A percentile compares a stretch with the other conserved stretches of the same genome.
Conservation (phyloP, 2,329 filamentous ascomycete genomes). For the Epichloe typhina region DNA sequence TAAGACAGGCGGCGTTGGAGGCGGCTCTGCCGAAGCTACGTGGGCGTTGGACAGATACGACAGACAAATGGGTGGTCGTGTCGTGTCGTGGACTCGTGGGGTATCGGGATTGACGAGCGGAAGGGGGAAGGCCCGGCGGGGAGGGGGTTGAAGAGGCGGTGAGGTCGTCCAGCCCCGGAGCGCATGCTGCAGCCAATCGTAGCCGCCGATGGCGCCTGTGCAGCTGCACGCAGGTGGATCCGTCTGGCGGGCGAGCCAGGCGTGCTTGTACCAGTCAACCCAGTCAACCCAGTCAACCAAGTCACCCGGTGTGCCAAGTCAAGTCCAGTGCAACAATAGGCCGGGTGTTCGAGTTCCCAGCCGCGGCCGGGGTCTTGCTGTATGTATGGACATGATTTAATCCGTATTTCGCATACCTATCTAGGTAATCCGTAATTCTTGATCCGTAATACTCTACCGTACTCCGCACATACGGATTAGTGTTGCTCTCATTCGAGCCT, state of each 20-base stretch:
- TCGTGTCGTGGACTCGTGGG: neutral
- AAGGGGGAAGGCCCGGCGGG: constrained; percentile 7
- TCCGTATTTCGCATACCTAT: too few relatives aligned
- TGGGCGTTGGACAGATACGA: constrained; percentile 1
- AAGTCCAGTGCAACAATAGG: neutral
- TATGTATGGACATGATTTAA: too few relatives aligned
- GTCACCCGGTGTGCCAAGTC: neutral
- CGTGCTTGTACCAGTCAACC: neutral
- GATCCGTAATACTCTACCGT: too few relatives aligned
- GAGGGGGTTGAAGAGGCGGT: constrained; percentile 24
- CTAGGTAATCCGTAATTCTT: too few relatives aligned
- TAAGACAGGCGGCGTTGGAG: constrained; percentile 5
- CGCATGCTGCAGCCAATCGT: constrained; percentile 23
- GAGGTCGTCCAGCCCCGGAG: constrained; percentile 22
- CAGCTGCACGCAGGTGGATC: constrained; percentile 17
- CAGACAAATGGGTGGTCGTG: neutral
- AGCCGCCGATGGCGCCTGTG: constrained; percentile 16
- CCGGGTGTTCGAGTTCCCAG: constrained; percentile 6
- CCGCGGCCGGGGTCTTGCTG: neutral
- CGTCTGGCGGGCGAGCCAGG: constrained; percentile 13
- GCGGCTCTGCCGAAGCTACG: constrained; percentile 2
- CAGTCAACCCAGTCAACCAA: neutral
- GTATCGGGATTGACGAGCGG: constrained; percentile 4
- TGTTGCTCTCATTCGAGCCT: neutral
- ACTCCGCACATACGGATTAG: too few relatives aligned